Evolutionary conservation across 148 eudicot genomes (phyloP).

Genomic region (Polygonum aviculare): DNA sequence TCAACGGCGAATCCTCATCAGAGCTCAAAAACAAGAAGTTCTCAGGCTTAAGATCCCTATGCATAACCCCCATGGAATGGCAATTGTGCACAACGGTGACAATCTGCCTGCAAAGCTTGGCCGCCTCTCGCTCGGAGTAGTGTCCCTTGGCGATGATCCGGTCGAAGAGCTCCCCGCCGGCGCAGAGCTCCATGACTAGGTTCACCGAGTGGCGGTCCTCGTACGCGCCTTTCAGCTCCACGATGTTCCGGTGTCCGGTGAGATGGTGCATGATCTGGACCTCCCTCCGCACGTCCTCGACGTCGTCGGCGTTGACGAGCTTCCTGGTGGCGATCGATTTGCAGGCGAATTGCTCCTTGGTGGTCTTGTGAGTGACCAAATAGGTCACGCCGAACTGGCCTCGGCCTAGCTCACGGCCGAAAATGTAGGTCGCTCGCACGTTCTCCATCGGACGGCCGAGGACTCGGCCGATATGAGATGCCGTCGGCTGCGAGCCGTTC

Average conservation of each 20-base stretch:
- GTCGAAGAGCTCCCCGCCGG: constrained; percentile 91
- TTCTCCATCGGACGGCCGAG: constrained; percentile 80
- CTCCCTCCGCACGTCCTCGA: constrained; percentile 83
- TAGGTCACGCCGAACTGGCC: constrained; percentile 92
- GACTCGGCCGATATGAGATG: constrained; percentile 58
- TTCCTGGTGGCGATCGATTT: constrained; percentile 88
- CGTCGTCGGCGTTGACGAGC: constrained; percentile 55
- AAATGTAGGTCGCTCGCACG: constrained; percentile 54
- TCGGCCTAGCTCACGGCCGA: constrained; percentile 87
- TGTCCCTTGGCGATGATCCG: constrained; percentile 86
- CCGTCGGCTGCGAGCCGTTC: constrained; percentile 17
- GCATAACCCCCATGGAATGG: constrained; percentile 96
- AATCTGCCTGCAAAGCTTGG: constrained; percentile 62
- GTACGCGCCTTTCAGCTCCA: constrained; percentile 69
- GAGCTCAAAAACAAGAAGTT: constrained; percentile 65
- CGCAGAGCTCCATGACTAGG: constrained; percentile 83
- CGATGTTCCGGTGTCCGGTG: constrained; percentile 83
- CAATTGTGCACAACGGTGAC: constrained; percentile 82
- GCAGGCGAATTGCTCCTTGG: constrained; percentile 57
- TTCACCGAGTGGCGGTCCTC: constrained; percentile 87
- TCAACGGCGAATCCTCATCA: constrained; percentile 69
- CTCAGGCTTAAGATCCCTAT: constrained; percentile 92
- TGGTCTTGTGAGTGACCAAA: constrained; percentile 53
- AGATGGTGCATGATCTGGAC: constrained; percentile 97
- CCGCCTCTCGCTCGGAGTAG: constrained; percentile 89